phyloP scores from a whole-genome alignment of 2,329 filamentous ascomycete genomes.

The Penicillium decumbens region DNA sequence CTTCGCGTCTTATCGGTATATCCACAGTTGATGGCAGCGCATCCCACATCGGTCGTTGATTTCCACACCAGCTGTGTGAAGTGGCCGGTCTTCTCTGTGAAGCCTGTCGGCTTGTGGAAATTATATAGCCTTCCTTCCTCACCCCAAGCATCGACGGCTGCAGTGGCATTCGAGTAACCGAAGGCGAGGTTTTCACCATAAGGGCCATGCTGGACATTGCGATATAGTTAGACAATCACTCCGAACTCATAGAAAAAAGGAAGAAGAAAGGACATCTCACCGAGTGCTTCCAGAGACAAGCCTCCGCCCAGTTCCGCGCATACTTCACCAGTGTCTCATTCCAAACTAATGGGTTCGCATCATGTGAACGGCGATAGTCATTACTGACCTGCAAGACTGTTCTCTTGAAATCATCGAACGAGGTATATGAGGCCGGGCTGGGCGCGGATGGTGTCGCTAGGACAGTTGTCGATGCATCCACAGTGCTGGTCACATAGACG shows the following conservation, averaged over 20 bases:
- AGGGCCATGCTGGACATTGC: conserved; percentile 48
- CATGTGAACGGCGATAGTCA: conserved; percentile 59
- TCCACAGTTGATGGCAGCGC: conserved; percentile 44
- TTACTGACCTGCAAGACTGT: conserved; percentile 65
- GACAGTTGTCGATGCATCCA: conserved; percentile 17
- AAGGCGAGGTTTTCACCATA: conserved; percentile 72
- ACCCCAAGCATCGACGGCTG: conserved; percentile 63
- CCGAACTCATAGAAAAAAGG: neutral
- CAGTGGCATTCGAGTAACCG: conserved; percentile 58
- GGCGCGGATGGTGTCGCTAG: conserved; percentile 23
- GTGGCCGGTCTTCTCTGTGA: conserved; percentile 59
- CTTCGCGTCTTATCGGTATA: conserved; percentile 23
- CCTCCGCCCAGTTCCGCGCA: conserved; percentile 49
- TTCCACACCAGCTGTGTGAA: conserved; percentile 73
- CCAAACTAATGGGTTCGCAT: conserved; percentile 57
- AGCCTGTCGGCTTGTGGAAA: conserved; percentile 53
- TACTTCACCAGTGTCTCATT: conserved; percentile 59
- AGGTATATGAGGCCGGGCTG: conserved; percentile 41
- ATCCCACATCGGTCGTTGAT: conserved; percentile 57
- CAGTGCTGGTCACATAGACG: conserved; percentile 9
- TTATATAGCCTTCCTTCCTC: conserved; percentile 56
- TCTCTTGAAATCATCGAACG: conserved; percentile 39
- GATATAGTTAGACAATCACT: conserved; percentile 1
- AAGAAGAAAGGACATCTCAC: conserved; percentile 14
- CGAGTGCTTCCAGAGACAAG: conserved; percentile 44